Conservation (phyloP, 768 basidiomycete species). For the Leccinum arenicola region DNA sequence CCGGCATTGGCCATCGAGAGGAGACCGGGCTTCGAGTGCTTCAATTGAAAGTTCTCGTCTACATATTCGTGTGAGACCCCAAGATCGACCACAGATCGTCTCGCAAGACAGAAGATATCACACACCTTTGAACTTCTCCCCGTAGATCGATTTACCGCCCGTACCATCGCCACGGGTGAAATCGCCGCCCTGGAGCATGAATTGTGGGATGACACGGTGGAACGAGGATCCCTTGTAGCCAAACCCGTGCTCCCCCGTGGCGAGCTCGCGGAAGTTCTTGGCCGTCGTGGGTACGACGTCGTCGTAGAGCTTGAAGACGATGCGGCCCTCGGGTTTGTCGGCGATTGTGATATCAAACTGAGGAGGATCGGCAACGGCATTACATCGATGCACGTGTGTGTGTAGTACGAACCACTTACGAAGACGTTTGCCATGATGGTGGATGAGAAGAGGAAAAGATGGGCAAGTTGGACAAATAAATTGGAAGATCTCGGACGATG, state of each 20-base stretch:
- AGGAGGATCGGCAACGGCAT: not conserved
- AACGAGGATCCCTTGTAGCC: constrained; percentile 69
- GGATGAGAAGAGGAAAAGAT: not conserved
- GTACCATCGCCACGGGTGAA: constrained; percentile 71
- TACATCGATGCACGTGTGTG: not conserved
- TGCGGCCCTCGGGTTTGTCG: constrained; percentile 43
- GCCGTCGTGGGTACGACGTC: constrained; percentile 71
- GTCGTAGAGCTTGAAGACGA: constrained; percentile 87
- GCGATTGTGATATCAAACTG: constrained; percentile 71
- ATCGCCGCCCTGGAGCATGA: constrained; percentile 92
- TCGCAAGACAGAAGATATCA: not conserved
- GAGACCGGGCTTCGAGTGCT: constrained; percentile 68
- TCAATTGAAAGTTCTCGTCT: constrained; percentile 84
- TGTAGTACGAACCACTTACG: not conserved
- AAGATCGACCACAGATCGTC: not conserved
- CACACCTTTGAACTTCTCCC: constrained; percentile 61
- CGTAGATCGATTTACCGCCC: constrained; percentile 80
- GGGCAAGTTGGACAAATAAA: not conserved
- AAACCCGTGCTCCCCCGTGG: constrained; percentile 69
- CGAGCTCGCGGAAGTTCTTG: constrained; percentile 86
- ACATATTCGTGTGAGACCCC: constrained; percentile 19
- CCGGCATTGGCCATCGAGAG: constrained; percentile 84
- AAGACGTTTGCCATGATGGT: constrained; percentile 14
- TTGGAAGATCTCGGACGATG: constrained; percentile 8
- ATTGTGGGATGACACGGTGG: constrained; percentile 82